Percentiles rank a stretch among this genome's conserved stretches.
Conservation (phyloP, 148 eudicot species). For the Salicornia ramosissima region DNA sequence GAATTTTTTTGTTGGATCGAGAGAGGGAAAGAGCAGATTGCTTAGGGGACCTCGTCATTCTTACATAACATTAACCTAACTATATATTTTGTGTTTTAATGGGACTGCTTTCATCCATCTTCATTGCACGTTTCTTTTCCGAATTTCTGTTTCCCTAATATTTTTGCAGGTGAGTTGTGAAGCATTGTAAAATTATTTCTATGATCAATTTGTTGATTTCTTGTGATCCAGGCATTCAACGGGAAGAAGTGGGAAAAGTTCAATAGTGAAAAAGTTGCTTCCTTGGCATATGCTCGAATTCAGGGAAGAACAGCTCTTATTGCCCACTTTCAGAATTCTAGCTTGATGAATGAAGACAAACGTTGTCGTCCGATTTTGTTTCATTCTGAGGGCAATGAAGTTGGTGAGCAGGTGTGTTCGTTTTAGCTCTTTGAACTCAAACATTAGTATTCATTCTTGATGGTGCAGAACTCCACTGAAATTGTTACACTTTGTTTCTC, state of each 20-base stretch:
- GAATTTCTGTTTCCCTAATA: background rate
- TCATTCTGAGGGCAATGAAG: slow-evolving; percentile 55
- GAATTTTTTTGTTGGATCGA: background rate
- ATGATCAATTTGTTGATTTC: background rate
- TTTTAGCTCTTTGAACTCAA: background rate
- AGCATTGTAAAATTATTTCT: too few relatives aligned
- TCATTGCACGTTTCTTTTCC: background rate
- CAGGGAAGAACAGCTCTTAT: slow-evolving; percentile 79
- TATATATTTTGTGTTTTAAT: too few relatives aligned
- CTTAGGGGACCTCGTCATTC: too few relatives aligned
- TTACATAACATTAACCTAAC: too few relatives aligned
- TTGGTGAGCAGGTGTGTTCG: slow-evolving; percentile 55
- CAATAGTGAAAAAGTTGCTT: slow-evolving; percentile 90
- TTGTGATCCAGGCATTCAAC: slow-evolving; percentile 54
- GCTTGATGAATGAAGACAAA: slow-evolving; percentile 94
- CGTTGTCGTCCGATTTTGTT: slow-evolving; percentile 85
- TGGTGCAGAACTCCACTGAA: background rate
- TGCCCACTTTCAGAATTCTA: slow-evolving; percentile 85
- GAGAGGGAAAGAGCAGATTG: background rate
- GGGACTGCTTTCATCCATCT: background rate
- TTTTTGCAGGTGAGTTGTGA: too few relatives aligned
- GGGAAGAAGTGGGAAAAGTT: slow-evolving; percentile 97
- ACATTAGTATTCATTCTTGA: background rate
- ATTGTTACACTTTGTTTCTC: background rate
- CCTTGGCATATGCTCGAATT: slow-evolving; percentile 85